Evolutionary conservation across 2,329 filamentous ascomycete genomes (phyloP).

Genomic region (Epichloe amarillans): DNA sequence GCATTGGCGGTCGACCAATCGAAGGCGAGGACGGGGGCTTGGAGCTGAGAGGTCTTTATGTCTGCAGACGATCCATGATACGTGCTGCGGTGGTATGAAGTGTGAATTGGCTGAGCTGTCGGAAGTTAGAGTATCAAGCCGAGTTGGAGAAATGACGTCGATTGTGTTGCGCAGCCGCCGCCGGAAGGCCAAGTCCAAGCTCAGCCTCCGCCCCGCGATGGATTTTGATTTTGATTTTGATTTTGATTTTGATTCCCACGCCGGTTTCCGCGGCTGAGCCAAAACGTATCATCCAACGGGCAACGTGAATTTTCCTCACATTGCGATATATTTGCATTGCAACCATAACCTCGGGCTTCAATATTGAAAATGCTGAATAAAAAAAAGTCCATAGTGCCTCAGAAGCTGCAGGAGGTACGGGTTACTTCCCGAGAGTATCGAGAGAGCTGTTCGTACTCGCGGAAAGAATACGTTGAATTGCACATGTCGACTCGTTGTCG

Average conservation of each 20-base stretch:
- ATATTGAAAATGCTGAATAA: too few relatives aligned
- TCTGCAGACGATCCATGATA: conserved; percentile 10
- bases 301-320: too few relatives aligned
- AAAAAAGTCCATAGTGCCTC: conserved; percentile 10
- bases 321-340: too few relatives aligned
- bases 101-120: background rate
- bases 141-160: conserved; percentile 2
- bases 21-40: conserved; percentile 1
- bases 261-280: background rate
- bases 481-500: too few relatives aligned
- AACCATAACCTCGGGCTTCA: too few relatives aligned
- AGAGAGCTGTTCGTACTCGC: conserved; percentile 5
- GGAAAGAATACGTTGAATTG: too few relatives aligned
- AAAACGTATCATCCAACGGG: too few relatives aligned
- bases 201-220: background rate
- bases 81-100: background rate
- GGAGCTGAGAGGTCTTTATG: conserved; percentile 3
- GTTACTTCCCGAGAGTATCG: conserved; percentile 10
- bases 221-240: background rate
- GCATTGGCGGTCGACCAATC: conserved; percentile 6
- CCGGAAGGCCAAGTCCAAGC: background rate
- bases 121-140: background rate
- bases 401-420: conserved; percentile 12
- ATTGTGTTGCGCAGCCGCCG: background rate
- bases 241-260: background rate